Base-by-base conservation (phyloP, 257 asterid species). In the Pogostemon cablin region DNA sequence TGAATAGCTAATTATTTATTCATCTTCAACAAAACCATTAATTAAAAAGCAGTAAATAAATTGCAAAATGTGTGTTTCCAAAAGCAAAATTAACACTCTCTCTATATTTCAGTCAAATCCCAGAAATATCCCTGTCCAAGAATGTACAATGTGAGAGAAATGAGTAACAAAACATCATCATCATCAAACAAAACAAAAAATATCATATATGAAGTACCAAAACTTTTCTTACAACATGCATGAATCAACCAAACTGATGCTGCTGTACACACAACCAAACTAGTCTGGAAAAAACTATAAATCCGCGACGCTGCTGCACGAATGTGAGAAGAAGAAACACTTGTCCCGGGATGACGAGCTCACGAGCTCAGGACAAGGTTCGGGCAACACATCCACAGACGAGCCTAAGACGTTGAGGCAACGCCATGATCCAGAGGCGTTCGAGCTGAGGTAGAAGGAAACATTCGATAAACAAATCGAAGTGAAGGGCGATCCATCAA, bases 221-320 rank as follows among this genome's bases (percentile, higher is more conserved):
- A 89, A 92, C 90, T 89, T 89, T 89, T 81, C 93, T 86, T 84
- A 90, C 93, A 56, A 86, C 86, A 81, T 78, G 79, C 82, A 81
- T 78, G 75, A 81, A 88, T 82, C 83, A 81, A 88, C 82, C 84
- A 78, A 79, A 74, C 52, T 12, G 74, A 83, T 79, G 79, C 96
- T 61, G 42, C 63, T 87, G 86, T 84, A 88, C 97, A 90, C 64
- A 57, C 81, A 53, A 80, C 76, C 62, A 42, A 75, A 69, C 7
- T 74, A 82, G 46, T 65, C 55, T 49, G 25, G 55, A 40, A 49
- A 50, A 8, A 35, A 66, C 84, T 82, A 89, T 52, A 69, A 57
- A 44, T 72, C 78, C 20, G 86, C 85, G 25, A 81, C 83, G 75
- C 50, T 67, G 65, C 82, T 81, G 57, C 39, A 72, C 62, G 75